These are phyloP conservation scores for Boletus sp. DNA, from an alignment of 768 basidiomycete species.

Conservation along the genomic window DNA sequence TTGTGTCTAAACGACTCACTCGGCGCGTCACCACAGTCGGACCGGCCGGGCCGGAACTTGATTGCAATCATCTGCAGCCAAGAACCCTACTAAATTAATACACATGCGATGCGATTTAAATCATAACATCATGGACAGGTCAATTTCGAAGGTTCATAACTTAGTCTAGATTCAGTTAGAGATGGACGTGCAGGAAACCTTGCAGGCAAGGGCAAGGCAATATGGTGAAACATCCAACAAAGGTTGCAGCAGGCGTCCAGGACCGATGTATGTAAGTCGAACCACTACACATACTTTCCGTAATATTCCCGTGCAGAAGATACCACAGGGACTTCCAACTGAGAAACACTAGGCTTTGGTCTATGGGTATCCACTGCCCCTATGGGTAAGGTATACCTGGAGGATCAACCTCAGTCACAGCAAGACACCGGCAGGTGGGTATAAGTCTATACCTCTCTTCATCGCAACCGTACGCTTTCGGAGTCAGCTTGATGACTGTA, in stretches of 20 bases:
- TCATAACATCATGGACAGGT: no score
- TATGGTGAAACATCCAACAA: not conserved
- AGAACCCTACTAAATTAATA: no score
- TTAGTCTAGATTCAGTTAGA: not conserved
- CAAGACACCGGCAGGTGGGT: not conserved
- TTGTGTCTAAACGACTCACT: not conserved
- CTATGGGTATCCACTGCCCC: constrained; percentile 93
- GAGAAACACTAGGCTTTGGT: constrained; percentile 41
- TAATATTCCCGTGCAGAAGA: constrained; percentile 37
- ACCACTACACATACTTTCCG: constrained; percentile 19
- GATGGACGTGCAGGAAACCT: not conserved
- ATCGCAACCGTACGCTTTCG: constrained; percentile 97
- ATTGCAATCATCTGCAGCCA: not conserved
- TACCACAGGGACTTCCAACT: constrained; percentile 18
- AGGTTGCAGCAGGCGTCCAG: not conserved
- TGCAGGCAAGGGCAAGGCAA: not conserved
- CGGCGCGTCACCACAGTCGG: not conserved
- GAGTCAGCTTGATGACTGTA: constrained; percentile 97
- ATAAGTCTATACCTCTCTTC: constrained; percentile 71
- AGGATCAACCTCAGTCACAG: not conserved
- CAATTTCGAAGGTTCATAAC: not conserved
- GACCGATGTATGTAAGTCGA: not conserved
- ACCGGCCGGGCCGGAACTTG: constrained; percentile 7
- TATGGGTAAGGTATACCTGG: constrained; percentile 85
- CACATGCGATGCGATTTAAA: no score